phyloP scores from a whole-genome alignment of 331 rosid species.

The Malus hybrid region DNA sequence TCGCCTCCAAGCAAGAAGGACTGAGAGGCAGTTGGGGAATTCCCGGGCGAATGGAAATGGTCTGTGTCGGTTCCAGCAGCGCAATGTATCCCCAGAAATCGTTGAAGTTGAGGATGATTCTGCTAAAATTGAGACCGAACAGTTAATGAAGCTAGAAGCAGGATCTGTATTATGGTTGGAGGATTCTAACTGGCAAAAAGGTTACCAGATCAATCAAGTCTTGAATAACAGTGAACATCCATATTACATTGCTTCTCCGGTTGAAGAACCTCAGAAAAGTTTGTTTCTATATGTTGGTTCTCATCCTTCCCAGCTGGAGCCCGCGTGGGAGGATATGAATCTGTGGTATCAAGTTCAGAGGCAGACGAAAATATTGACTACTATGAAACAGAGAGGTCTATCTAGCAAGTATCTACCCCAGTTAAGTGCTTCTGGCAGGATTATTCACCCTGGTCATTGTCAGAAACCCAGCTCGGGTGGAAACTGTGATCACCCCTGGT shows the following conservation, averaged over 20 bases:
- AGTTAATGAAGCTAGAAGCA: conserved; percentile 69
- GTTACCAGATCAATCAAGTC: conserved; percentile 75
- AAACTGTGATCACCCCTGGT: conserved; percentile 93
- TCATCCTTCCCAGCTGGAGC: conserved; percentile 84
- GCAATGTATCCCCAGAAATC: conserved; percentile 75
- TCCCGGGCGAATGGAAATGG: conserved; percentile 65
- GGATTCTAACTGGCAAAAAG: conserved; percentile 78
- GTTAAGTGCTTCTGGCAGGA: conserved; percentile 84
- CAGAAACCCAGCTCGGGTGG: conserved; percentile 78
- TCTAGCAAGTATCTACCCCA: conserved; percentile 84
- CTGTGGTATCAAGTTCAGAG: conserved; percentile 99
- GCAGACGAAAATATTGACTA: conserved; percentile 81
- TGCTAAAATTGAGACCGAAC: conserved; percentile 52
- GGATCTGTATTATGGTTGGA: conserved; percentile 80
- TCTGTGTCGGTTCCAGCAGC: conserved; percentile 57
- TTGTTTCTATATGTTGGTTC: conserved; percentile 78
- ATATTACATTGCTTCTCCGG: conserved; percentile 63
- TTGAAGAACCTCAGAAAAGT: conserved; percentile 73
- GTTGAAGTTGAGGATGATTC: conserved; percentile 87
- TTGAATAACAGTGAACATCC: conserved; percentile 45
- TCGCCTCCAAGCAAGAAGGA: conserved; percentile 87
- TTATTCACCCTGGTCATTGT: conserved; percentile 93
- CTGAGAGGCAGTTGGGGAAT: conserved; percentile 77
- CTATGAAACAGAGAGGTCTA: conserved; percentile 83
- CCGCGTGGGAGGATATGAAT: conserved; percentile 98